Evolutionary conservation across 2,329 filamentous ascomycete species (phyloP), one percentile per base, ranked within the genome.

Genomic region (Neofusicoccum umdonicola): DNA sequence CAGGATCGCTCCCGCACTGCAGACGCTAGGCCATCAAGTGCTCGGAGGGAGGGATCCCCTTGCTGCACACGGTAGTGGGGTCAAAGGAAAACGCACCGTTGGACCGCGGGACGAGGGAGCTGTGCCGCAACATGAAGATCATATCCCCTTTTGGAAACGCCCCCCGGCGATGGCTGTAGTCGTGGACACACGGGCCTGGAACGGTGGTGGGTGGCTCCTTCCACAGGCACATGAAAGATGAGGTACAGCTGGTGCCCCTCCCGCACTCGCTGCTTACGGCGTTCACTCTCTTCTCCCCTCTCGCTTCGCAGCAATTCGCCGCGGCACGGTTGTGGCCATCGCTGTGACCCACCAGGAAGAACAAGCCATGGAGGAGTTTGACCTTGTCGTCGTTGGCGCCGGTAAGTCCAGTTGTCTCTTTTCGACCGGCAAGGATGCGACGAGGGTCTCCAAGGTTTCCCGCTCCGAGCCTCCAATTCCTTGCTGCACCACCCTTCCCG

Each of bases 341-440:
- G 15, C 13, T 12, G 47, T n/a, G 56, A 19, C 17, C 56, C 56
- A 22, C 31, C 19, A 22, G 11, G 12, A 47, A 37, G 12, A 13
- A 15, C 41, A 12, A 15, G 37, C 12, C 37, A 63, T 63, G 61
- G 61, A 56, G 31, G 50, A 39, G 19, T 41, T 50, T n/a, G 72
- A 73, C 62, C 54, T 74, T 2, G 69, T 73, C n/a, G 69, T 75
- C 17, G 65, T 73, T 42, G 72, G 73, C 34, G 71, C 72, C 37
- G 73, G 73, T 72, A 67, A 64, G 68, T 17, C 8, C 39, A 45
- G 27, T 13, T 22, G 22, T n/a, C 39, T 19, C 13, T 15, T 64
- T 37, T 4, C 19, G 41, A 5, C 57, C 42, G 17, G 35, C 9
- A 41, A 22, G 52, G 34, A 39, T 54, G 50, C 50, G n/a, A 19